A percentile compares a stretch with the other conserved stretches of the same genome.
These are phyloP conservation scores for Hydnomerulius pinastri DNA, from an alignment of 768 basidiomycete genomes.

Conservation along the genomic window DNA sequence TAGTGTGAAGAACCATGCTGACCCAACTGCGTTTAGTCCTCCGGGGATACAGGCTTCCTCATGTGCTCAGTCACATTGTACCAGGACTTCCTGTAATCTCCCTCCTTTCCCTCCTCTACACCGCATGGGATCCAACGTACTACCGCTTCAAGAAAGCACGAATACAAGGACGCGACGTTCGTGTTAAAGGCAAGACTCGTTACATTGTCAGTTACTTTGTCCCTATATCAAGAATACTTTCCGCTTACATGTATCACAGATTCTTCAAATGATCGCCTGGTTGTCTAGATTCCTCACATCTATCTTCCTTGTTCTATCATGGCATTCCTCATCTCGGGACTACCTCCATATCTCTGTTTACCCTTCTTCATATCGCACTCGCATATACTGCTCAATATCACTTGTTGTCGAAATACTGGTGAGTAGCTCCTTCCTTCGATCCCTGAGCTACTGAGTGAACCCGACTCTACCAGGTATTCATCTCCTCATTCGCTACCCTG, in stretches of 20 bases:
- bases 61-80: slow-evolving; percentile 20
- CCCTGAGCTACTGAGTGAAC: not conserved
- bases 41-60: slow-evolving; percentile 21
- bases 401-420: slow-evolving; percentile 59
- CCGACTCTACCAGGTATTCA: slow-evolving; percentile 43
- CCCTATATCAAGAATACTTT: not conserved
- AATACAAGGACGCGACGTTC: slow-evolving; percentile 71
- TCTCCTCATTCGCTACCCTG: slow-evolving; percentile 54
- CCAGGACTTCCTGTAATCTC: slow-evolving; percentile 52
- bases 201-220: slow-evolving; percentile 57
- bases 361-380: slow-evolving; percentile 36
- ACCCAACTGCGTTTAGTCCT: slow-evolving; percentile 18
- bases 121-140: slow-evolving; percentile 87
- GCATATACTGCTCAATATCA: slow-evolving; percentile 49
- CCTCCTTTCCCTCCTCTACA: slow-evolving; percentile 71
- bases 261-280: slow-evolving; percentile 63
- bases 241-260: slow-evolving; percentile 38
- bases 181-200: slow-evolving; percentile 59
- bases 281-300: slow-evolving; percentile 53
- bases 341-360: slow-evolving; percentile 37
- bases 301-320: slow-evolving; percentile 43
- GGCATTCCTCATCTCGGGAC: slow-evolving; percentile 43
- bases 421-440: slow-evolving; percentile 24
- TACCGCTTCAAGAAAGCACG: slow-evolving; percentile 55
- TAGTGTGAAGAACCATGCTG: not conserved